Base-by-base conservation (phyloP, 2,329 filamentous ascomycete genomes). In the Thielaviopsis punctulata region DNA sequence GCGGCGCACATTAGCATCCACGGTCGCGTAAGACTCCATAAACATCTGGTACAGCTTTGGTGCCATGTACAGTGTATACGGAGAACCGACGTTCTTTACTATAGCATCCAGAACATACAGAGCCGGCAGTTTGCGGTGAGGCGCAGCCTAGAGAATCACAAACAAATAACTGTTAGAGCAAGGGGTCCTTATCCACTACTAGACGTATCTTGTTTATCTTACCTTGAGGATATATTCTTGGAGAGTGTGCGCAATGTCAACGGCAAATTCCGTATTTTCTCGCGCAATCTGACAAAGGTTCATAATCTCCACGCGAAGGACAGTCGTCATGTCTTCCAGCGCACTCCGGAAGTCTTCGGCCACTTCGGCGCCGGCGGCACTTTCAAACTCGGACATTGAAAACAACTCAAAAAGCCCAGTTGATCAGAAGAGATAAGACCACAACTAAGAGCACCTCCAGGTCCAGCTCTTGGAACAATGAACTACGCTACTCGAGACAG, bases 51-150 rank as follows among this genome's bases (percentile, higher is more conserved):
- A 96, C 39, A 98, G 77, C 62, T 90, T 90, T 41, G 86, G 82
- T 50, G 89, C 87, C 58, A 98, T 84, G 65, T 95, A 96, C 12
- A 96, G 75, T 0, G 90, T 96, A 67, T 98, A 98, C 7, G 92
- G 92, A 1, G 90, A 95, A 56, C 92, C 92, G 56, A 98, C 88
- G 71, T 98, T 96, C 68, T 98, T 98, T 63, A 94, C 89, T 56
- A 98, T 90, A 15, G 90, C 96, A 68, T 98, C 92, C 62, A 98
- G 82, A 58, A 98, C 86, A 68, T 96, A 98, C 24, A 98, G 75
- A n/a, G 92, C 87, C 18, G 92, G 89, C 2, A 98, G 73, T 63
- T 96, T 98, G 66, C 88, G 89, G 56, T 80, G 76, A 39, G 92
- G 25, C 25, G 25, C 25, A 27, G 25, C 25, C 25, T 27, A 27